Evolutionary conservation across 2,329 filamentous ascomycete species (phyloP), one percentile per base, ranked within the genome.

Genomic region (Aspergillus eucalypticola): DNA sequence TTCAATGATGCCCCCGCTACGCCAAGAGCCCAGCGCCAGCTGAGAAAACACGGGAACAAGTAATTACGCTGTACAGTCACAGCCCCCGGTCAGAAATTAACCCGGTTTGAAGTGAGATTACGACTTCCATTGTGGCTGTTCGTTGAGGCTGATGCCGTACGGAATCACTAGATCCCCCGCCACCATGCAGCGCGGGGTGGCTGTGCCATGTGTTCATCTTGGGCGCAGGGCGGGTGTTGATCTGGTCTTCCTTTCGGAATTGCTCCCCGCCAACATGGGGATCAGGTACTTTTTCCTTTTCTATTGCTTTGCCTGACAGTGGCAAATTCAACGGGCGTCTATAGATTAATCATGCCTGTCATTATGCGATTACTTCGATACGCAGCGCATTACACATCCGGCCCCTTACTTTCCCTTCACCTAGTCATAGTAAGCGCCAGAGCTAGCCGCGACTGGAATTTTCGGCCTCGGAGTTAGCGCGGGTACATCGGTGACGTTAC

Each of bases 1-100:
- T 52, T 38, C 39, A 27, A 54, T 58, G 59, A 49, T 53, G 58
- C 55, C 59, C 50, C 35, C 50, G 19, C 27, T 52, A 42, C 25
- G 53, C 53, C 53, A 55, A 55, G 53, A 29, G 39, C 53, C 21
- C 39, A 39, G 32, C 41, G 32, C 41, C 42, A 55, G 23, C 51
- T 55, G 42, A 39, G 53, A 42, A 54, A 46, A 35, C 41, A 55
- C 53, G 42, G 25, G 53, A 19, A 19, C 53, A 55, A 55, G 32
- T 27, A 35, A 42, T 44, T 55, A 55, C 53, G n/a, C 27, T 19
- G 25, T 32, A 32, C 46, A 50, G 46, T 50, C 46, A 50, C 46
- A n/a, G 46, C 23, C 15, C 46, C 15, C 46, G 13, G 46, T 50
- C 46, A 50, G 27, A 8, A 23, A 50, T 21, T 6, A 17, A 21